Evolutionary conservation across 306 rosid genomes (phyloP).

Genomic region (Vigna trinervia): DNA sequence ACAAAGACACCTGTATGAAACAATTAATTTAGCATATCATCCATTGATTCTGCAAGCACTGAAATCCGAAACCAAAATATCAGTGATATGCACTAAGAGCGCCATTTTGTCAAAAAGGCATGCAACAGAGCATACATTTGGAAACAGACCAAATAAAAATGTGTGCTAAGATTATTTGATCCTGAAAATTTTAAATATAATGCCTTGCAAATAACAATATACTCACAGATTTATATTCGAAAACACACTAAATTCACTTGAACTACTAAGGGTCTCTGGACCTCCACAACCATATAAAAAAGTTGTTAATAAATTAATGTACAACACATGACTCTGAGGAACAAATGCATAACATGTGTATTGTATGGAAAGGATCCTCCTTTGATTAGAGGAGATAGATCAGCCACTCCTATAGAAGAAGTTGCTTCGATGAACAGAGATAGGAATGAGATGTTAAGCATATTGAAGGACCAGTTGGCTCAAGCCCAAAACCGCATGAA

Average conservation of each 20-base stretch:
- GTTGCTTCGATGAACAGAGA: too few relatives aligned
- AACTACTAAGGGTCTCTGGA: constrained; percentile 17
- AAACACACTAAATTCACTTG: constrained; percentile 7
- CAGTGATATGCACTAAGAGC: constrained; percentile 14
- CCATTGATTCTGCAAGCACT: constrained; percentile 26
- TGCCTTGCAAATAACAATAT: constrained; percentile 9
- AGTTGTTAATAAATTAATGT: neutral
- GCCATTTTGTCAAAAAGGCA: neutral
- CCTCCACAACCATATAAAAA: constrained; percentile 3
- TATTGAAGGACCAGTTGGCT: too few relatives aligned
- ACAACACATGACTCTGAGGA: constrained; percentile 1
- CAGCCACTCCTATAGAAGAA: too few relatives aligned
- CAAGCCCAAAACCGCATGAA: too few relatives aligned
- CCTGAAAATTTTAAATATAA: neutral
- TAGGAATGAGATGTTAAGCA: too few relatives aligned
- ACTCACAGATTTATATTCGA: constrained; percentile 29
- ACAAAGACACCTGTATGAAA: constrained; percentile 70
- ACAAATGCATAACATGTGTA: neutral
- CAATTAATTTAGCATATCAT: constrained; percentile 36
- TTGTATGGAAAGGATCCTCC: too few relatives aligned
- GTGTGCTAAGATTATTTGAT: constrained; percentile 7
- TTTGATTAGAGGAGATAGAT: too few relatives aligned
- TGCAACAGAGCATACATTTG: neutral
- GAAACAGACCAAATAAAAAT: constrained; percentile 10
- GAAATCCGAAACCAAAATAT: constrained; percentile 27